These are phyloP conservation scores for Ophiostoma perfectum DNA, from an alignment of 2,329 filamentous ascomycete species.

Conservation along the genomic window DNA sequence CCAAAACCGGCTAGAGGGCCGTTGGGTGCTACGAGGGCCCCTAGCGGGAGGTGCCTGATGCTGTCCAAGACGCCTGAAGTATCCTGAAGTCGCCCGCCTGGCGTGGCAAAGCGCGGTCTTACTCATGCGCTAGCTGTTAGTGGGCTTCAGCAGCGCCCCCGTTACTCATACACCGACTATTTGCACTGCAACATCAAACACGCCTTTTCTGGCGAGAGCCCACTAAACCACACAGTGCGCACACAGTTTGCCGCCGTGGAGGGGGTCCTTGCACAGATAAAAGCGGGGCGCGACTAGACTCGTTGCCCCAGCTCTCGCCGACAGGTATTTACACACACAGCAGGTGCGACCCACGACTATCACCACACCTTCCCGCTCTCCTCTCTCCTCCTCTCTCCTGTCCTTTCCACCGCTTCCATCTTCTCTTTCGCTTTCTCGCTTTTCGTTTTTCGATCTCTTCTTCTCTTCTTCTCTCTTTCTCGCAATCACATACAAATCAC, in stretches of 20 bases:
- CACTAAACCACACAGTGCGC: conserved; percentile 24
- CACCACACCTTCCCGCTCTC: conserved; percentile 20
- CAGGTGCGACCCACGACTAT: conserved; percentile 12
- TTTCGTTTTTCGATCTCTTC: conserved; percentile 12
- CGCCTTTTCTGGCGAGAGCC: conserved; percentile 15
- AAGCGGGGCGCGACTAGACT: conserved; percentile 19
- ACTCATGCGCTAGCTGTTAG: neutral
- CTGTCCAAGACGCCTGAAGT: too few species aligned
- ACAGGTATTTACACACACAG: conserved; percentile 3
- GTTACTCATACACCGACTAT: neutral
- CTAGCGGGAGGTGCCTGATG: too few species aligned
- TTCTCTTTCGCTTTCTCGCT: conserved; percentile 7
- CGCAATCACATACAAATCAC: neutral
- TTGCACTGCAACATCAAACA: conserved; percentile 9
- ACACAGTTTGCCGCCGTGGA: conserved; percentile 11
- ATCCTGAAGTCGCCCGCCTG: too few species aligned
- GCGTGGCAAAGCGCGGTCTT: neutral
- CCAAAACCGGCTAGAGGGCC: too few species aligned
- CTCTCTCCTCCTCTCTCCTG: conserved; percentile 14
- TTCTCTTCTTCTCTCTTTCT: conserved; percentile 16
- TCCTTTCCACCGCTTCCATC: conserved; percentile 9
- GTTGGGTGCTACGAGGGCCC: too few species aligned
- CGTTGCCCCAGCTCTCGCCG: conserved; percentile 4
- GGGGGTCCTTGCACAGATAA: conserved; percentile 12
- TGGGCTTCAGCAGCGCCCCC: neutral